Percentiles rank a stretch among this genome's conserved stretches.
phyloP scores from a whole-genome alignment of 2,329 filamentous ascomycete genomes.

The Hypoxylon sp. region DNA sequence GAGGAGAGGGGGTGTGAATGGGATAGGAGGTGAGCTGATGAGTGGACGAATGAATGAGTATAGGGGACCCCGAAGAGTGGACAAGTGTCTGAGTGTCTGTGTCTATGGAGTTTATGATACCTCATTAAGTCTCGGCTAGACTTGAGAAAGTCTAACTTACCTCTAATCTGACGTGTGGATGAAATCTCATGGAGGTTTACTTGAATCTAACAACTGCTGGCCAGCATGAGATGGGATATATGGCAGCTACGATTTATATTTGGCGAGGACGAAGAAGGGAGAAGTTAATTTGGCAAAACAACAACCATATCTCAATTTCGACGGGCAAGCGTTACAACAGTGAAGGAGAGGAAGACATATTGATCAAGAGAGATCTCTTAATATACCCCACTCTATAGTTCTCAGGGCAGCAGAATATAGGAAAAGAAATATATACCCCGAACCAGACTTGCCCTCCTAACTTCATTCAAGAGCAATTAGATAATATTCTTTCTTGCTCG shows the following conservation, averaged over 20 bases:
- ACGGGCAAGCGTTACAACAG: neutral
- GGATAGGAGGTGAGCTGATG: neutral
- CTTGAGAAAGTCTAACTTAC: neutral
- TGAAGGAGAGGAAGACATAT: neutral
- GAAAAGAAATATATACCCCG: neutral
- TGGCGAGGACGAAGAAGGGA: neutral
- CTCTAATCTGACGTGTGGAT: constrained; percentile 10
- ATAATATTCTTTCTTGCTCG: neutral
- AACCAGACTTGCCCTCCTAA: neutral
- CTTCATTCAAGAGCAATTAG: neutral
- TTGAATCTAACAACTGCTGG: neutral
- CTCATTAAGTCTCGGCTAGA: neutral
- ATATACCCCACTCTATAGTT: constrained; percentile 6
- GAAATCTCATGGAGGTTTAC: constrained; percentile 1
- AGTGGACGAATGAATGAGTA: neutral
- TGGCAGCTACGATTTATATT: neutral
- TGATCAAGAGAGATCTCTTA: neutral
- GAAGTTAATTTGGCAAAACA: neutral
- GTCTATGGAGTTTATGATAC: neutral
- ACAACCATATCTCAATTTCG: constrained; percentile 9
- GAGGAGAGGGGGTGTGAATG: neutral
- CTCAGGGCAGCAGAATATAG: neutral
- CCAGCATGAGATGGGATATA: neutral
- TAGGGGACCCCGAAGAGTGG: neutral
- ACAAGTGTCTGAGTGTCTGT: neutral